Conservation (phyloP, 2,329 filamentous ascomycete species). For the Cordyceps javanica region DNA sequence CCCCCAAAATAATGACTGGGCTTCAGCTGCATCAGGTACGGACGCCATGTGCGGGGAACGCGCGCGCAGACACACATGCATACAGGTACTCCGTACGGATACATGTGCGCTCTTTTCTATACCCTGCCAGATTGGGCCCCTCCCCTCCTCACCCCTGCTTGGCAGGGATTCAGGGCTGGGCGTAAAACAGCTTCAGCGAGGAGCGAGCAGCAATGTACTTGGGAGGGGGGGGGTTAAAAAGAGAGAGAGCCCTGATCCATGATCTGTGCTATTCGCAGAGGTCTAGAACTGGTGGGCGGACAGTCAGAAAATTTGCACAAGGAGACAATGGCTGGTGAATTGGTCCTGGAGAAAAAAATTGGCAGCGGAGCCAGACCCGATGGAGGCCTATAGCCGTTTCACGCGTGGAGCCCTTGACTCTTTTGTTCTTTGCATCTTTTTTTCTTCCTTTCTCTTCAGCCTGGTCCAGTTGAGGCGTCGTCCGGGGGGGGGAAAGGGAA, state of each 20-base stretch:
- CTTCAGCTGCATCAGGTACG: not conserved
- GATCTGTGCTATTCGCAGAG: no score
- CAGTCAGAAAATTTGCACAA: not conserved
- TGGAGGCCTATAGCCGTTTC: not conserved
- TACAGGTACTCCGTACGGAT: not conserved
- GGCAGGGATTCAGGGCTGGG: no score
- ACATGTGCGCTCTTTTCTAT: not conserved
- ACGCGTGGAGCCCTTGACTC: not conserved
- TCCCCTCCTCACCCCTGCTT: no score
- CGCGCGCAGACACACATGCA: not conserved
- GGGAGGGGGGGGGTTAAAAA: no score
- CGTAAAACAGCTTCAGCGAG: no score
- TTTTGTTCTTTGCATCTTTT: not conserved
- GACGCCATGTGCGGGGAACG: not conserved
- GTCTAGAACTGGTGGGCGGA: not conserved
- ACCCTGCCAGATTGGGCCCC: no score
- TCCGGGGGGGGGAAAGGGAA: not conserved
- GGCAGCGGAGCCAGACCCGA: not conserved
- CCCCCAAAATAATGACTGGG: not conserved
- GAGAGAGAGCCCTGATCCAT: no score
- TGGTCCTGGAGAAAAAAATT: not conserved
- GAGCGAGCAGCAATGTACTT: no score
- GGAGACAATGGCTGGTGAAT: not conserved
- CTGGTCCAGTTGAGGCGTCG: slow-evolving; percentile 5
- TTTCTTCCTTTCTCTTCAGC: not conserved